Evolutionary conservation across 805 yeast genomes (phyloP).

Genomic region (Candida manassasensis): DNA sequence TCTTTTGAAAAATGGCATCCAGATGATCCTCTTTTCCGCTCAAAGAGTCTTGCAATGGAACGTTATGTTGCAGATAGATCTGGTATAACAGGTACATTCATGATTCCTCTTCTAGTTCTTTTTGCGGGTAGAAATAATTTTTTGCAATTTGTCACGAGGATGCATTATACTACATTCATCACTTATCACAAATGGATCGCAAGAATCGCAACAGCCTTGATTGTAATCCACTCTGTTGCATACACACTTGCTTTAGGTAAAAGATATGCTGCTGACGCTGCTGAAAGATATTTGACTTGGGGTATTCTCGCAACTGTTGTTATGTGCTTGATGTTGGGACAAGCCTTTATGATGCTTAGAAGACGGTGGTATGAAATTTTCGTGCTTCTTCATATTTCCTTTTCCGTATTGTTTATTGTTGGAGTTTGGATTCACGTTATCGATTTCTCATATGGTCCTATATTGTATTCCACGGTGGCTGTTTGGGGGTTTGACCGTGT

Average conservation of each 20-base stretch:
- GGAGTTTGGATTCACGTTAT: slow-evolving; percentile 44
- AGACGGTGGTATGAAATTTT: slow-evolving; percentile 35
- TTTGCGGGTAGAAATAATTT: slow-evolving; percentile 64
- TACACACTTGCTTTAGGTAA: slow-evolving; percentile 16
- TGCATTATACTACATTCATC: slow-evolving; percentile 44
- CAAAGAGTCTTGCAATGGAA: slow-evolving; percentile 15
- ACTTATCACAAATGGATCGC: slow-evolving; percentile 45
- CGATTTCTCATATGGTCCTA: slow-evolving; percentile 32
- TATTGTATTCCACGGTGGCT: slow-evolving; percentile 29
- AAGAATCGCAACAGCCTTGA: slow-evolving; percentile 23
- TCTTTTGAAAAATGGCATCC: slow-evolving; percentile 16
- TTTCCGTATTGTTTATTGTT: slow-evolving; percentile 37
- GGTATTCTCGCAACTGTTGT: slow-evolving; percentile 38
- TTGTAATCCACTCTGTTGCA: slow-evolving; percentile 28
- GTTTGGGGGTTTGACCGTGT: slow-evolving; percentile 35
- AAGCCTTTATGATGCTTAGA: slow-evolving; percentile 34
- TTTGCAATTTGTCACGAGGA: slow-evolving; percentile 54
- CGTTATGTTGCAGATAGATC: slow-evolving; percentile 46
- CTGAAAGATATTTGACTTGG: slow-evolving; percentile 20
- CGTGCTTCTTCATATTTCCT: slow-evolving; percentile 27
- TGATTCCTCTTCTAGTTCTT: slow-evolving; percentile 48
- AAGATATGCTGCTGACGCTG: slow-evolving; percentile 11
- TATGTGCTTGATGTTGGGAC: slow-evolving; percentile 30
- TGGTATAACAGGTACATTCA: slow-evolving; percentile 43
- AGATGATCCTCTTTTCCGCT: slow-evolving; percentile 12